phyloP scores from a whole-genome alignment of 768 basidiomycete genomes.

The Boletus pseudopeckii region DNA sequence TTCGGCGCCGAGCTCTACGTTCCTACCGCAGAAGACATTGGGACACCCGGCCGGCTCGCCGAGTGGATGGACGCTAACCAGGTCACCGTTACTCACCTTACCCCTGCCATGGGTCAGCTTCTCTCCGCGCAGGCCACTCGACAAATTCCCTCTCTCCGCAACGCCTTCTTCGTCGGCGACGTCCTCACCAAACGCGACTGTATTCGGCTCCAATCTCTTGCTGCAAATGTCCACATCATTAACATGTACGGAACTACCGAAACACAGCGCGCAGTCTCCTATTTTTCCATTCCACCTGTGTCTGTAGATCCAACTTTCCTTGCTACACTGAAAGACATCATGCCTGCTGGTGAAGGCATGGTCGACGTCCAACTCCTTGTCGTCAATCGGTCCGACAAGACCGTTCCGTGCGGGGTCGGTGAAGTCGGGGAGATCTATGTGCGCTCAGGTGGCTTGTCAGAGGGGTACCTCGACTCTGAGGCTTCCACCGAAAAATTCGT shows the following conservation, averaged over 20 bases:
- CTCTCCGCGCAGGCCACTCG: conserved; percentile 82
- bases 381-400: conserved; percentile 85
- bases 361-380: conserved; percentile 95
- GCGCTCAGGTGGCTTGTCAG: conserved; percentile 90
- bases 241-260: conserved; percentile 99
- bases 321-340: conserved; percentile 92
- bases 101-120: conserved; percentile 98
- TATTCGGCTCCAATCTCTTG: conserved; percentile 87
- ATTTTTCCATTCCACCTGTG: conserved; percentile 88
- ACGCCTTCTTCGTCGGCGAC: conserved; percentile 99
- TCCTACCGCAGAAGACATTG: conserved; percentile 95
- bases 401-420: conserved; percentile 85
- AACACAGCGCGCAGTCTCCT: conserved; percentile 97
- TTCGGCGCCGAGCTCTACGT: conserved; percentile 94
- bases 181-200: conserved; percentile 98
- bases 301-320: conserved; percentile 86
- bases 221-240: conserved; percentile 88
- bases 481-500: conserved; percentile 93
- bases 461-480: conserved; percentile 85
- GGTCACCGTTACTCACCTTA: conserved; percentile 95
- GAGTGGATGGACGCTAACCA: conserved; percentile 96
- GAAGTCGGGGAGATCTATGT: conserved; percentile 99
- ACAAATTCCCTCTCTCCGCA: conserved; percentile 80
- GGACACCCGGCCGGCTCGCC: conserved; percentile 91
- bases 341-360: conserved; percentile 98